Evolutionary conservation across 768 basidiomycete species (phyloP), one percentile per base, ranked within the genome.

Genomic region (Trametes gibbosa): DNA sequence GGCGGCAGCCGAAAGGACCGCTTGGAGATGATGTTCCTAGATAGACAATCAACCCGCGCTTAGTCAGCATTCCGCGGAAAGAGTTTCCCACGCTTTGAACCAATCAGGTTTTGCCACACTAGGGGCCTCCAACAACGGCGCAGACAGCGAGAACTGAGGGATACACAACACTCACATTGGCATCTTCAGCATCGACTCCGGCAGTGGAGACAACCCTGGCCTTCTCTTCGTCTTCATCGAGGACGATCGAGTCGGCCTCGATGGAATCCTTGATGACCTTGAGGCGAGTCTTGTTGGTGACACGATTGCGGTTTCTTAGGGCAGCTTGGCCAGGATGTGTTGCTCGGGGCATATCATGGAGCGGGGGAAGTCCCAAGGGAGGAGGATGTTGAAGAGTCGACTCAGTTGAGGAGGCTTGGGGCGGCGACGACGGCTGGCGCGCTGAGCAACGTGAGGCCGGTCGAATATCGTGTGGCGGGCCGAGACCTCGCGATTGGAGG

Each of bases 221-320:
- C 80, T 88, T 89, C 77, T 90, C 88, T 67, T 91, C 88, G 67
- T 94, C 92, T 68, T 93, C 92, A 48, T 91, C 90, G 64, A 90
- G 84, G 58, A 90, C 82, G 64, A 90, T 76, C 40, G 86, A 80
- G 70, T 92, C 91, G 32, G 84, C 86, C 69, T 93, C 91, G 77
- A 90, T 82, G 72, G 83, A 84, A 60, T 90, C 92, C 73, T 85
- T 84, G 70, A 86, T 76, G 77, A 94, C 85, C 79, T 84, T 89
- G 70, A 94, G 89, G 61, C 90, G 85, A 68, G 89, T 91, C 81
- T 94, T 94, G 79, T 93, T 92, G 72, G 90, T 94, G 77, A 94
- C 87, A 73, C 90, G 86, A 77, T 91, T 92, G 75, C 90, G 87
- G 71, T 91, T 91, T 74, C 91, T 76, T 76, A 89, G 87, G 65